phyloP scores from a whole-genome alignment of 257 asterid genomes.

The Ligustrum vulgare region DNA sequence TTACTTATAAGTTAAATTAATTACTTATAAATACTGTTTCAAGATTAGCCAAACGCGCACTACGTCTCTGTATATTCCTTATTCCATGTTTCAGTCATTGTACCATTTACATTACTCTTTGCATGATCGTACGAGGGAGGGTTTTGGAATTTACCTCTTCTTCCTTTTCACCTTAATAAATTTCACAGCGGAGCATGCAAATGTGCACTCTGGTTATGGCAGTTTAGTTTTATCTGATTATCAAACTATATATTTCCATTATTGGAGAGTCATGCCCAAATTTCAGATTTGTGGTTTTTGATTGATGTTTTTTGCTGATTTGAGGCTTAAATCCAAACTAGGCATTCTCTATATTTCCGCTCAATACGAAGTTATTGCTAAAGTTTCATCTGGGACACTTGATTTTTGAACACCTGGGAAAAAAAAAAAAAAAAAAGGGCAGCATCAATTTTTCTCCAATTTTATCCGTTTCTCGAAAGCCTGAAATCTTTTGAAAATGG shows the following conservation, averaged over 20 bases:
- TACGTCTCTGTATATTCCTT: too few species aligned
- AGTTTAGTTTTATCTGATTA: neutral
- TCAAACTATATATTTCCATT: neutral
- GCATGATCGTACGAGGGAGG: too few species aligned
- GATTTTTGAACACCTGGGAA: neutral
- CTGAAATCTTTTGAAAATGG: neutral
- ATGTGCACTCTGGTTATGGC: too few species aligned
- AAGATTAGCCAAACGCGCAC: too few species aligned
- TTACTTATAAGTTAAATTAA: too few species aligned
- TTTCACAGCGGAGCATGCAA: too few species aligned
- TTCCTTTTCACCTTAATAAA: too few species aligned
- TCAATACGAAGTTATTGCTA: neutral
- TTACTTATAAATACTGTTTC: too few species aligned
- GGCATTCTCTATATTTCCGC: neutral
- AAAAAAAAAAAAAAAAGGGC: neutral
- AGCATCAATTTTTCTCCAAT: neutral
- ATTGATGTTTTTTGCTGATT: neutral
- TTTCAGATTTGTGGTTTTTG: neutral
- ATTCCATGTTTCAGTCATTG: too few species aligned
- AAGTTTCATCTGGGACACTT: constrained; percentile 10
- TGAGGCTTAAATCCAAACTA: constrained; percentile 3
- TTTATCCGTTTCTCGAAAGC: neutral
- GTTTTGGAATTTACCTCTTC: too few species aligned
- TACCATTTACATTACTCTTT: too few species aligned
- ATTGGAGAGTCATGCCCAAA: neutral